phyloP scores from a whole-genome alignment of 306 rosid genomes.

The Rubus parviflorus region DNA sequence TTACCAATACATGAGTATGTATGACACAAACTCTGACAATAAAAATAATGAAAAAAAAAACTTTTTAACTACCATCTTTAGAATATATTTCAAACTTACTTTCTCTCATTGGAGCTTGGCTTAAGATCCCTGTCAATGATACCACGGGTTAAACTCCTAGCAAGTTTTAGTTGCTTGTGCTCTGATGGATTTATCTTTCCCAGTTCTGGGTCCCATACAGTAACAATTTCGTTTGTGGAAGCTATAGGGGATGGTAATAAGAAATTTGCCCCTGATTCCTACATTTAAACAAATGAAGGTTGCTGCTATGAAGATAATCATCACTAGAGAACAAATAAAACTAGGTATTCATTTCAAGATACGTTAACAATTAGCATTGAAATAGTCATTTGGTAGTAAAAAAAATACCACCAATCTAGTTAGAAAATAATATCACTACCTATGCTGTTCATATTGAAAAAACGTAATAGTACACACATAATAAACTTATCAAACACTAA shows the following conservation, averaged over 20 bases:
- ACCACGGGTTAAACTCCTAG: slow-evolving; percentile 94
- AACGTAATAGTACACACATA: not conserved
- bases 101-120: slow-evolving; percentile 89
- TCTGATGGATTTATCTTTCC: slow-evolving; percentile 93
- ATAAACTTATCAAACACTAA: not conserved
- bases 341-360: not conserved
- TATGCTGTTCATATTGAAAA: not conserved
- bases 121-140: slow-evolving; percentile 95
- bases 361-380: not conserved
- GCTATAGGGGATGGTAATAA: slow-evolving; percentile 86
- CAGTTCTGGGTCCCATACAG: slow-evolving; percentile 92
- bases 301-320: slow-evolving; percentile 13
- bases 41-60: not conserved
- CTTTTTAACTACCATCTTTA: not conserved
- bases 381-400: not conserved
- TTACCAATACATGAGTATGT: slow-evolving; percentile 2
- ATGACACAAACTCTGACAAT: not conserved
- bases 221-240: slow-evolving; percentile 90
- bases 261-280: slow-evolving; percentile 98
- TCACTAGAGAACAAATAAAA: not conserved
- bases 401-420: not conserved
- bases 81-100: slow-evolving; percentile 56
- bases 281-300: slow-evolving; percentile 43
- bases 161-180: slow-evolving; percentile 96
- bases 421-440: not conserved